Evolutionary conservation across 345 rosid genomes (phyloP), one percentile per base, ranked within the genome.

Genomic region (Acer campestre): DNA sequence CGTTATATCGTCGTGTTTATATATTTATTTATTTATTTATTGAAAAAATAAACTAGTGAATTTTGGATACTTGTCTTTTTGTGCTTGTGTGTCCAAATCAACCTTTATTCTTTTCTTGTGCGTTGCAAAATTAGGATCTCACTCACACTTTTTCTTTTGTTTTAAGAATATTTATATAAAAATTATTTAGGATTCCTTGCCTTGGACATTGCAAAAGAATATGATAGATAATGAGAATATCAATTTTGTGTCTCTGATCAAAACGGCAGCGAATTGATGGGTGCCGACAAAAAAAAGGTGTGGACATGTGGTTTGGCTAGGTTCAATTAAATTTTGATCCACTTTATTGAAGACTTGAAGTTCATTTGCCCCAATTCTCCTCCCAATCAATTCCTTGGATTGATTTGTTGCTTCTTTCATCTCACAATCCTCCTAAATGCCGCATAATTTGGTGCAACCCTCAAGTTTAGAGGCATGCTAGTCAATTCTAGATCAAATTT

Each of bases 41-140:
- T 29, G 31, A 29, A 29, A 29, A 29, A 29, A 29, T 29, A 35
- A 35, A 35, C 38, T 35, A 35, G 38, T 35, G 1, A 42, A 4
- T 42, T 42, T 42, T 7, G 46, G 46, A 42, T 42, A 42, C 46
- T 42, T 42, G 46, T 42, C 44, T 31, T 63, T 61, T 61, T 48
- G 29, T 63, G 9, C 42, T 40, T 6, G 55, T 18, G 3, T 6
- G 38, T 22, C 56, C 25, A 61, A 9, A 53, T 48, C 42, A 0
- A 40, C 56, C 79, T 80, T 70, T 70, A 75, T 80, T 80, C 76
- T 65, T 75, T 80, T 56, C 76, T 71, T 71, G 76, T 17, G 68
- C 1, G 61, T 51, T 5, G 18, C 62, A 61, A 62, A 61, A 62
- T 22, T 17, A 13, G 61, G 16, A 62, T 74, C 31, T 22, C 66